A percentile compares a stretch with the other conserved stretches of the same genome.
phyloP scores from a whole-genome alignment of 2,329 filamentous ascomycete species.

The Colletotrichum ledebouriae region DNA sequence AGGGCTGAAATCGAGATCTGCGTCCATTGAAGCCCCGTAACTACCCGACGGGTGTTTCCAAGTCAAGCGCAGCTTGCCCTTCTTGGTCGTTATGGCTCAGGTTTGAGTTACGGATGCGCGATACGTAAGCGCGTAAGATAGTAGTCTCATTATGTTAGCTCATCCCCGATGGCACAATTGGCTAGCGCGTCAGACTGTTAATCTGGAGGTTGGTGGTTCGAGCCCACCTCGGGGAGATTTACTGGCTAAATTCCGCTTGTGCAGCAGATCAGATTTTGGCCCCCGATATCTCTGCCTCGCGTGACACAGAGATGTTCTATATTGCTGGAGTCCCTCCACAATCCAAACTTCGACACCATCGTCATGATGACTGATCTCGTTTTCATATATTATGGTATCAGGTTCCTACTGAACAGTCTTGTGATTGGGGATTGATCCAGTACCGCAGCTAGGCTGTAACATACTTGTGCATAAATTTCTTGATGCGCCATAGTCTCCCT shows the following conservation, averaged over 20 bases:
- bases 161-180: constrained; percentile 43
- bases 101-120: too few species aligned
- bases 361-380: too few species aligned
- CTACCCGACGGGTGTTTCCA: not conserved
- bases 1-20: constrained; percentile 25
- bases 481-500: too few species aligned
- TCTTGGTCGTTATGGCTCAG: not conserved
- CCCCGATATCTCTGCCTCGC: too few species aligned
- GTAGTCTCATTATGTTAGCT: not conserved
- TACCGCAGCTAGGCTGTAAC: too few species aligned
- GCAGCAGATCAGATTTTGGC: not conserved
- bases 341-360: too few species aligned
- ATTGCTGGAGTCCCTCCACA: not conserved
- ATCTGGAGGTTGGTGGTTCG: constrained; percentile 43
- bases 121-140: not conserved
- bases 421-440: too few species aligned
- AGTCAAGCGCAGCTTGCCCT: not conserved
- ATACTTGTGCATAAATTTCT: too few species aligned
- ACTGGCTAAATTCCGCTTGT: not conserved
- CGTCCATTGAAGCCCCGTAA: not conserved
- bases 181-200: constrained; percentile 43
- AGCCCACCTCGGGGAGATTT: constrained; percentile 38
- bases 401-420: too few species aligned
- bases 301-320: too few species aligned
- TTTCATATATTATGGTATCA: too few species aligned